Conservation (phyloP, 2,329 filamentous ascomycete genomes). For the Fusarium haematococcum region DNA sequence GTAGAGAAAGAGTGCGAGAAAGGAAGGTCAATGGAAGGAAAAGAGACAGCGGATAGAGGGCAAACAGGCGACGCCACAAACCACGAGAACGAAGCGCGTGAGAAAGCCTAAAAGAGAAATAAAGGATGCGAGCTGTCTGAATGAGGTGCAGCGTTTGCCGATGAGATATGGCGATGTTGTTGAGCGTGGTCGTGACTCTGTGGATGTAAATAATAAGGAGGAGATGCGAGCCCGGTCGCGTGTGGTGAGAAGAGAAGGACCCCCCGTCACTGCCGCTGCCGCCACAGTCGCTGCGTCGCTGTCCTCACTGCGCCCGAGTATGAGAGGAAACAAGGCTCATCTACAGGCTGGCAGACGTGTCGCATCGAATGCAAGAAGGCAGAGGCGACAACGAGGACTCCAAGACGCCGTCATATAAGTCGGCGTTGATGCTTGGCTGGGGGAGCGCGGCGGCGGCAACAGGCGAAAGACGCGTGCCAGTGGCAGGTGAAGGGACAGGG, state of each 20-base stretch:
- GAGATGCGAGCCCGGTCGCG: slow-evolving; percentile 39
- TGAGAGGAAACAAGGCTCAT: slow-evolving; percentile 7
- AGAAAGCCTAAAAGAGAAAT: not conserved
- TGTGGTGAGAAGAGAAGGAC: slow-evolving; percentile 32
- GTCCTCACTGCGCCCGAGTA: slow-evolving; percentile 19
- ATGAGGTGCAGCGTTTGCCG: slow-evolving; percentile 6
- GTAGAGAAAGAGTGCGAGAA: slow-evolving; percentile 11
- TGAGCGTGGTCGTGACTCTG: slow-evolving; percentile 14
- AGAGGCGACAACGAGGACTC: slow-evolving; percentile 13
- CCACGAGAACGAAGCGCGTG: slow-evolving; percentile 1
- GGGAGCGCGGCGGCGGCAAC: slow-evolving; percentile 34
- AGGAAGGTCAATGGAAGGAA: slow-evolving; percentile 20
- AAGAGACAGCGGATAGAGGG: slow-evolving; percentile 21
- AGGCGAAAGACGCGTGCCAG: slow-evolving; percentile 47
- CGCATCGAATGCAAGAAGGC: slow-evolving; percentile 16
- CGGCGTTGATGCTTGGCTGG: slow-evolving; percentile 29
- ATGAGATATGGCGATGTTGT: slow-evolving; percentile 14
- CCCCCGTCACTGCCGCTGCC: slow-evolving; percentile 23
- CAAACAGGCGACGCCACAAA: slow-evolving; percentile 35
- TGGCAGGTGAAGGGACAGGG: slow-evolving; percentile 42
- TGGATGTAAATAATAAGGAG: slow-evolving; percentile 42
- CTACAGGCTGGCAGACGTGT: slow-evolving; percentile 7
- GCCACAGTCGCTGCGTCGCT: slow-evolving; percentile 22
- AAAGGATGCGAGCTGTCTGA: slow-evolving; percentile 1
- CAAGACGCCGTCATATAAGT: slow-evolving; percentile 33